phyloP scores from a whole-genome alignment of 352 stramenopile genomes.

The Phytophthora pseudosyringae region DNA sequence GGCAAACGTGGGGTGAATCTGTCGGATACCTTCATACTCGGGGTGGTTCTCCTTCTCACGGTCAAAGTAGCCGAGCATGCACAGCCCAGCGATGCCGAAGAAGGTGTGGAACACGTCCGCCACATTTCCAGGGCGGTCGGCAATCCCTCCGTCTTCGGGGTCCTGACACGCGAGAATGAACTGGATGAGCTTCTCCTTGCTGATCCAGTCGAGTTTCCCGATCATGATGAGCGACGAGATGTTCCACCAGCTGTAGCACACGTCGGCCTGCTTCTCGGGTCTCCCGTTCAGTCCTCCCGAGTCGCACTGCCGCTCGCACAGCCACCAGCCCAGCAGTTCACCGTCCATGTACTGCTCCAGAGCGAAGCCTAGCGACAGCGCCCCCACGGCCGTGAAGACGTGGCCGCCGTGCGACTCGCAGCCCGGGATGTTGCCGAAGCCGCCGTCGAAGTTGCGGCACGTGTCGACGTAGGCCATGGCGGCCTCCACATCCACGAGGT shows the following conservation, averaged over 20 bases:
- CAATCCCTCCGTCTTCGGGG: conserved; percentile 97
- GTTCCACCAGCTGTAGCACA: conserved; percentile 99
- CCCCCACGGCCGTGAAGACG: conserved; percentile 97
- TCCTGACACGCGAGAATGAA: conserved; percentile 98
- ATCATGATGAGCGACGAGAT: conserved; percentile 97
- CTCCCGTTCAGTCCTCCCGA: conserved; percentile 94
- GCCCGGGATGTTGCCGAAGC: conserved; percentile 91
- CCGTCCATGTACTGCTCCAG: conserved; percentile 81
- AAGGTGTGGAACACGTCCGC: conserved; percentile 99
- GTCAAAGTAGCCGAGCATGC: conserved; percentile 94
- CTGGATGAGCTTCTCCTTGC: conserved; percentile 91
- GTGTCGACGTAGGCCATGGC: conserved; percentile 94
- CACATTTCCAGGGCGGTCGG: conserved; percentile 96
- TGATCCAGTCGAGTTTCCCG: conserved; percentile 95
- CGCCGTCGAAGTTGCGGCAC: conserved; percentile 98
- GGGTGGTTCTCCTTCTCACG: conserved; percentile 58
- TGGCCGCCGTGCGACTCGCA: conserved; percentile 98
- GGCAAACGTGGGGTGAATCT: conserved; percentile 96
- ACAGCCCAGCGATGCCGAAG: conserved; percentile 96
- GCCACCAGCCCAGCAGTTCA: conserved; percentile 96
- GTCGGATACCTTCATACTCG: conserved; percentile 73
- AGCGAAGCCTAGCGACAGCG: conserved; percentile 89
- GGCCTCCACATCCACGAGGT: conserved; percentile 87
- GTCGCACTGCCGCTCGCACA: conserved; percentile 98
- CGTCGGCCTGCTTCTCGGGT: conserved; percentile 99